Percentiles rank a stretch among this genome's conserved stretches.
phyloP scores from a whole-genome alignment of 2,329 filamentous ascomycete species.

The Cladophialophora chaetospira region DNA sequence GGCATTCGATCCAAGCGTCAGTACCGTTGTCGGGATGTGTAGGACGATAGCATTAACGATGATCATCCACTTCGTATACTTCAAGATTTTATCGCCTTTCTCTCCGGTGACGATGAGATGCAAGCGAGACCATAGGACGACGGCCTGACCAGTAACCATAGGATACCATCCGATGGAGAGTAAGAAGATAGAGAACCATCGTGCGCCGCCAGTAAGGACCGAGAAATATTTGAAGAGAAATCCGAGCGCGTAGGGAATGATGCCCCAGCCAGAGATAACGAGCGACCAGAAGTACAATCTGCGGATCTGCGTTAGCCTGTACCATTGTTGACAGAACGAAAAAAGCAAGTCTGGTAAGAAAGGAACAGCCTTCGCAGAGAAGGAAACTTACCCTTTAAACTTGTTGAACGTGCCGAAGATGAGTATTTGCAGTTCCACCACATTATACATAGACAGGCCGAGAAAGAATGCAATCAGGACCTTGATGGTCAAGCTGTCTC shows the following conservation, averaged over 20 bases:
- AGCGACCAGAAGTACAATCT: constrained; percentile 57
- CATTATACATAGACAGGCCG: constrained; percentile 54
- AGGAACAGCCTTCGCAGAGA: no score
- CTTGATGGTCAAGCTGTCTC: constrained; percentile 40
- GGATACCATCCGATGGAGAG: constrained; percentile 51
- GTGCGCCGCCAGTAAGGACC: constrained; percentile 34
- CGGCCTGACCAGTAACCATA: constrained; percentile 53
- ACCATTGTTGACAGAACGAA: no score
- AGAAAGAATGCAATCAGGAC: constrained; percentile 51
- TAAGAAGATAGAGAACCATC: constrained; percentile 45
- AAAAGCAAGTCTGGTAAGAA: no score
- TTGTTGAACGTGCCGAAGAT: constrained; percentile 52
- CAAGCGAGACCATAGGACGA: constrained; percentile 54
- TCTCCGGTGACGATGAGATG: constrained; percentile 45
- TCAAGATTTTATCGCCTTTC: constrained; percentile 43
- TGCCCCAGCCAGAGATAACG: constrained; percentile 46
- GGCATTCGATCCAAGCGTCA: constrained; percentile 48
- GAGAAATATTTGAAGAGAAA: constrained; percentile 53
- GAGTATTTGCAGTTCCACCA: constrained; percentile 51
- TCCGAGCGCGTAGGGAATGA: constrained; percentile 49
- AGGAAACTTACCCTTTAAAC: constrained; percentile 47
- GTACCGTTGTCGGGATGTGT: constrained; percentile 49
- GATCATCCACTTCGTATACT: constrained; percentile 50
- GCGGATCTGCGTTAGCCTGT: no score
- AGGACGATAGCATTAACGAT: constrained; percentile 47